phyloP scores from a whole-genome alignment of 371 early-diverging fungal species.

The Apophysomyces elegans region DNA sequence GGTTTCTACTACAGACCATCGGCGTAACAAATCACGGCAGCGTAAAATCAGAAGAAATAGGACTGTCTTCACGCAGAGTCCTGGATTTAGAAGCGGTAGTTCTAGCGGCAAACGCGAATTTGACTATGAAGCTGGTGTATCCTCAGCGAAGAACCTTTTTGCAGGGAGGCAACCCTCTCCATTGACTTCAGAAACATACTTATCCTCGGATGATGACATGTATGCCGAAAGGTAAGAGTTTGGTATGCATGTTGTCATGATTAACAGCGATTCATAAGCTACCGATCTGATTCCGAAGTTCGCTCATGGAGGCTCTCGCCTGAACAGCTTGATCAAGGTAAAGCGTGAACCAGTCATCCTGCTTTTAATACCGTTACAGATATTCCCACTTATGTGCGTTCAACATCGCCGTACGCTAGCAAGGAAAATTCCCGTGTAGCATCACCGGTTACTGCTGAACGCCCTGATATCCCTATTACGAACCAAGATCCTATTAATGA shows the following conservation, averaged over 20 bases:
- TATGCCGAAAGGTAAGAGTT: conserved; percentile 14
- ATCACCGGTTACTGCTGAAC: conserved; percentile 15
- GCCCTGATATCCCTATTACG: conserved; percentile 6
- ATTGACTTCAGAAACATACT: conserved; percentile 2
- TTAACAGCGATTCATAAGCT: background rate
- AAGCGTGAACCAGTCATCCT: background rate
- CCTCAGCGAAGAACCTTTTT: background rate
- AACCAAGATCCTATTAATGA: conserved; percentile 4
- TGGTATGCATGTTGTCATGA: background rate
- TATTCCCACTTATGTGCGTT: conserved; percentile 30
- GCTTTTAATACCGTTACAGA: conserved; percentile 11
- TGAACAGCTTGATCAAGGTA: conserved; percentile 15
- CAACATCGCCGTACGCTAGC: background rate
- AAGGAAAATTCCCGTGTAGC: conserved; percentile 8
- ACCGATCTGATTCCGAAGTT: conserved; percentile 23
- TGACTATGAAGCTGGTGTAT: conserved; percentile 21
- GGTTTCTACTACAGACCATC: conserved; percentile 11
- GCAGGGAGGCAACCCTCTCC: background rate
- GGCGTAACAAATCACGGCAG: conserved; percentile 8
- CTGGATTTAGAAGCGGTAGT: background rate
- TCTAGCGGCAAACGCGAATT: conserved; percentile 7
- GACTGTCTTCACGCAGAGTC: background rate
- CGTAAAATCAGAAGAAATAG: background rate
- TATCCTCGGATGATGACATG: conserved; percentile 27
- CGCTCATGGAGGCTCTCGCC: conserved; percentile 15